Evolutionary conservation across 441 rosid genomes (phyloP), one percentile per base, ranked within the genome.

Genomic region (Jatropha multifida): DNA sequence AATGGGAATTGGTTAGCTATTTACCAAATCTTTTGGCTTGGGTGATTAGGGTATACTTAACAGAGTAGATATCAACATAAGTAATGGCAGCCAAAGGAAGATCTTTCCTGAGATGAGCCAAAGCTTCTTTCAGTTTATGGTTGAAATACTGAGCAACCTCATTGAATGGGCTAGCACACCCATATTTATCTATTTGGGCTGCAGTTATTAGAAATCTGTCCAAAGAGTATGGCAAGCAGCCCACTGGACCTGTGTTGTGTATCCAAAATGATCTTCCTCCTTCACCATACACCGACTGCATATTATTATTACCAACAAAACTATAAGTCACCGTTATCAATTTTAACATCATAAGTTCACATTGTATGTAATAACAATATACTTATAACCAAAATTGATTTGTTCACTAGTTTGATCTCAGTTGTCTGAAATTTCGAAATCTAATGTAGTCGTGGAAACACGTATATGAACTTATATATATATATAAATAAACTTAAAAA

Each of bases 221-320:
- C 67, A 94, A 59, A 20, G 81, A 75, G 60, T 85, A 89, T 0
- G 94, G 96, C 10, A 87, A 75, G 81, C 96, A 94, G 2, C 98
- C 96, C 1, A 83, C 74, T 7, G 97, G 97, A 27, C 86, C 96
- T 1, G 94, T 89, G 83, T 92, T 92, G 73, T 90, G 98, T 71
- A 92, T 84, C 96, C 92, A 88, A 65, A 94, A 89, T 18, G 77
- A 79, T 82, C 94, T 86, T 58, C 90, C 93, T 42, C 94, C 94
- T 51, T 77, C 72, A 5, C 17, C 58, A 71, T 92, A 87, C 42
- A 85, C 76, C 1, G 56, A 56, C 98, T 92, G 87, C 54, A 71
- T 0, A 14, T 2, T 32, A 32, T 32, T 1, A 32, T 32, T 32
- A 6, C 12, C 61, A 42, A 4, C 52, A 6, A 46, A 27, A 63